phyloP scores from a whole-genome alignment of 495 filamentous ascomycete species.

The Aspergillus mulundensis region DNA sequence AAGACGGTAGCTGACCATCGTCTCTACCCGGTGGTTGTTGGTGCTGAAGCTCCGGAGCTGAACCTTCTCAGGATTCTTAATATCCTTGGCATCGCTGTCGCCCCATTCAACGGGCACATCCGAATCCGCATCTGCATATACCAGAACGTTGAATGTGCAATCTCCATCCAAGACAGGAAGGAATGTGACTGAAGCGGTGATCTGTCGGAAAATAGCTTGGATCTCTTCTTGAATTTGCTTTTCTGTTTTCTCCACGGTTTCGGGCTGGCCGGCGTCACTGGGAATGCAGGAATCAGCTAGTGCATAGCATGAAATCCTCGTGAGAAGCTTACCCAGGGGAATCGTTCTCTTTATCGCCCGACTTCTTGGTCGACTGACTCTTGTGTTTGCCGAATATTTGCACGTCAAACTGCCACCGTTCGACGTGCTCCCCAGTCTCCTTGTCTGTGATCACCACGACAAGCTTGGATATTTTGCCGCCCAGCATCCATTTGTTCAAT shows the following conservation, averaged over 20 bases:
- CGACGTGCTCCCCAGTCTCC: conserved; percentile 92
- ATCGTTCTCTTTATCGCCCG: conserved; percentile 60
- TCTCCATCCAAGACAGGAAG: conserved; percentile 86
- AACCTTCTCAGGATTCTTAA: conserved; percentile 91
- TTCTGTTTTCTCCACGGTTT: conserved; percentile 70
- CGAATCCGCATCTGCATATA: conserved; percentile 94
- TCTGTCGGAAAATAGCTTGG: conserved; percentile 92
- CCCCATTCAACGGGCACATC: conserved; percentile 99
- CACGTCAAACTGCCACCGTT: conserved; percentile 98
- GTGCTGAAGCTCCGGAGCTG: conserved; percentile 95
- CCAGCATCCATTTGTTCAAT: conserved; percentile 92
- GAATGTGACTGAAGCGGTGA: conserved; percentile 96
- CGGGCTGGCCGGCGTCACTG: conserved; percentile 33
- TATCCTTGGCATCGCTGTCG: conserved; percentile 97
- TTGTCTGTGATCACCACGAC: conserved; percentile 95
- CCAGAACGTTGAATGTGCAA: conserved; percentile 97
- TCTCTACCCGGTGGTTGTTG: conserved; percentile 87
- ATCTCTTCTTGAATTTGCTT: conserved; percentile 93
- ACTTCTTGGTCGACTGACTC: conserved; percentile 46
- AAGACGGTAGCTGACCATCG: conserved; percentile 82
- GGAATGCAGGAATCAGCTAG: neutral
- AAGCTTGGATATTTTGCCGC: conserved; percentile 92
- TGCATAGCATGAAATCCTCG: neutral
- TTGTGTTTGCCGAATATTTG: conserved; percentile 65
- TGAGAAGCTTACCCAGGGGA: conserved; percentile 44